These are phyloP conservation scores for Dysphania ambrosioides DNA, from an alignment of 148 eudicot genomes.

Conservation along the genomic window DNA sequence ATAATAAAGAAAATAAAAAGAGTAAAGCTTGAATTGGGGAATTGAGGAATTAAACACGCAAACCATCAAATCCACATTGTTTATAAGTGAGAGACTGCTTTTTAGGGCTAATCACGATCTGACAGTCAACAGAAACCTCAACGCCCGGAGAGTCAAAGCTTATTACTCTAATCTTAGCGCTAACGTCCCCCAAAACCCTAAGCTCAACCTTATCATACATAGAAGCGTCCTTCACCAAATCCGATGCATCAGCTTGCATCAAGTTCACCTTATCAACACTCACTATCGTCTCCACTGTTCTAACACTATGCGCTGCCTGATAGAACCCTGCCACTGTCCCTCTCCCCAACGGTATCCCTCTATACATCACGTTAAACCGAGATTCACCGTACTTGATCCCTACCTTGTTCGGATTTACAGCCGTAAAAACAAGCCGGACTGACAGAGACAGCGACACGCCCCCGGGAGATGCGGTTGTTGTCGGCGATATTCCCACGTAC, in stretches of 20 bases:
- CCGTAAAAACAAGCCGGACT: conserved; percentile 59
- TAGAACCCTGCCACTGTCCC: conserved; percentile 69
- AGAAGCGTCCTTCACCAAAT: conserved; percentile 62
- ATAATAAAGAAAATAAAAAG: too few species aligned
- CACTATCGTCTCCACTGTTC: conserved; percentile 47
- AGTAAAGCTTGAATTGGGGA: too few species aligned
- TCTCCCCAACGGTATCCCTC: conserved; percentile 71
- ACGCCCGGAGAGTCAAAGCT: conserved; percentile 83
- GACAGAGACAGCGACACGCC: conserved; percentile 59
- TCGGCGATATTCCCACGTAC: conserved; percentile 49
- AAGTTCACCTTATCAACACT: conserved; percentile 68
- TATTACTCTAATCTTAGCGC: conserved; percentile 80
- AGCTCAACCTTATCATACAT: conserved; percentile 79
- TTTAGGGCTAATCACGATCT: conserved; percentile 76
- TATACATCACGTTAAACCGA: conserved; percentile 70
- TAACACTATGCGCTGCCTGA: conserved; percentile 77
- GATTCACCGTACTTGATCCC: conserved; percentile 85
- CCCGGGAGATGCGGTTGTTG: conserved; percentile 25
- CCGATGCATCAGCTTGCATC: conserved; percentile 68
- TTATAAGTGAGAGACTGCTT: conserved; percentile 71
- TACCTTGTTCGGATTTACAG: conserved; percentile 80
- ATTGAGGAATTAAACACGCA: conserved; percentile 62
- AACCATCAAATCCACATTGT: conserved; percentile 88
- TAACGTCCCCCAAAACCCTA: conserved; percentile 78
- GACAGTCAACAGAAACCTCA: conserved; percentile 81